Conservation (phyloP, 139 green algal genomes). For the Protoeuglena noctilucae region DNA sequence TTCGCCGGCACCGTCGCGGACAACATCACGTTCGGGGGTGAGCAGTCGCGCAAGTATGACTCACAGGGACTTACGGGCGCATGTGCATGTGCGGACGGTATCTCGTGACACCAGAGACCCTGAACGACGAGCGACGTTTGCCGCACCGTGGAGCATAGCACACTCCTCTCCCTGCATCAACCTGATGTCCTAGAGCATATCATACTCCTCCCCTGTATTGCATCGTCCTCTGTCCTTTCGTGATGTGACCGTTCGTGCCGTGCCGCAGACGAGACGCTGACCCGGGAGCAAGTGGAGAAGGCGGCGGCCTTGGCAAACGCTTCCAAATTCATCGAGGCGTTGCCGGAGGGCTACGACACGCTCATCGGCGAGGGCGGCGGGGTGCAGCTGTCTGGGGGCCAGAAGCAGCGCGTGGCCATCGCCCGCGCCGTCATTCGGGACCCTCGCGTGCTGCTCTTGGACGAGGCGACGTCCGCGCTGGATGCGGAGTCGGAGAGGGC, state of each 20-base stretch:
- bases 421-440: constrained; percentile 6
- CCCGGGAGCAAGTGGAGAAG: constrained; percentile 32
- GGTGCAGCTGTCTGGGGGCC: constrained; percentile 10
- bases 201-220: too few species aligned
- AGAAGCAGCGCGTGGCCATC: constrained; percentile 23
- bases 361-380: constrained; percentile 1
- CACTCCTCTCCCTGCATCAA: too few species aligned
- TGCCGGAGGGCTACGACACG: constrained; percentile 54
- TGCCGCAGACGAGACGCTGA: too few species aligned
- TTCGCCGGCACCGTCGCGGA: constrained; percentile 39
- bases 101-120: too few species aligned
- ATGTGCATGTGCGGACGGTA: neutral
- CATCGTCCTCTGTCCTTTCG: too few species aligned
- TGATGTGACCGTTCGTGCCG: too few species aligned
- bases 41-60: too few species aligned
- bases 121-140: too few species aligned
- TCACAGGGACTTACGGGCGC: too few species aligned
- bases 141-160: too few species aligned
- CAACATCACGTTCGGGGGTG: constrained; percentile 68
- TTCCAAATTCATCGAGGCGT: constrained; percentile 48
- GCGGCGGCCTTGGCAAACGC: constrained; percentile 56
- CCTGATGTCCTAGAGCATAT: too few species aligned
- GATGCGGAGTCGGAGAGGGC: constrained; percentile 36
- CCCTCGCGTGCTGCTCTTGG: constrained; percentile 25
- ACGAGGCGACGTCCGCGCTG: constrained; percentile 41